A percentile compares a stretch with the other conserved stretches of the same genome.
phyloP scores from a whole-genome alignment of 768 basidiomycete genomes.

The Leccinum boreale region DNA sequence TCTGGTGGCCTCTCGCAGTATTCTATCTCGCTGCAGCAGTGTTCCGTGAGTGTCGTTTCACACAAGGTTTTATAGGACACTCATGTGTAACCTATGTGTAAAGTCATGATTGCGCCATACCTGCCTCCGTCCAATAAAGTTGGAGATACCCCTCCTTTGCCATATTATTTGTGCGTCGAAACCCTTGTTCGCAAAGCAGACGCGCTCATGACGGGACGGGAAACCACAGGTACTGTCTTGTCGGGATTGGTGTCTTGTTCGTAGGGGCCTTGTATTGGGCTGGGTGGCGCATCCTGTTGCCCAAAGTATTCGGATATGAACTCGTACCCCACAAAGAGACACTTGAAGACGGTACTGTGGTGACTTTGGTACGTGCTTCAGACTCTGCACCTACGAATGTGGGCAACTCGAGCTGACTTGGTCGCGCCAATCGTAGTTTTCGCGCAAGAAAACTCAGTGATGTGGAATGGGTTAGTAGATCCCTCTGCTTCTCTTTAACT shows the following conservation, averaged over 20 bases:
- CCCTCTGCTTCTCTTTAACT: neutral
- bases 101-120: slow-evolving; percentile 57
- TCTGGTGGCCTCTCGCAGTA: slow-evolving; percentile 53
- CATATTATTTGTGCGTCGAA: slow-evolving; percentile 47
- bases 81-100: neutral
- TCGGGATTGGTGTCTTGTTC: slow-evolving; percentile 48
- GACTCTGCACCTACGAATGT: neutral
- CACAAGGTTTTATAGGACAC: slow-evolving; percentile 3
- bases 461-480: neutral
- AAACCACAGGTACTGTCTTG: slow-evolving; percentile 45
- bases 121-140: slow-evolving; percentile 49
- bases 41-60: slow-evolving; percentile 40
- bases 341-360: slow-evolving; percentile 51
- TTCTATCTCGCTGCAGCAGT: slow-evolving; percentile 52
- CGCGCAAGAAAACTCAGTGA: neutral
- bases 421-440: neutral
- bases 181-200: neutral
- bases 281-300: slow-evolving; percentile 49
- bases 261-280: slow-evolving; percentile 53
- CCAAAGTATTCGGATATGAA: slow-evolving; percentile 46
- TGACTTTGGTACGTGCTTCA: slow-evolving; percentile 43
- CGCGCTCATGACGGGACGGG: slow-evolving; percentile 35
- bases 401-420: neutral
- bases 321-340: slow-evolving; percentile 46
- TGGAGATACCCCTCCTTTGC: slow-evolving; percentile 59